Evolutionary conservation across 768 basidiomycete genomes (phyloP), one percentile per base, ranked within the genome.

Genomic region (Amanita muscaria): DNA sequence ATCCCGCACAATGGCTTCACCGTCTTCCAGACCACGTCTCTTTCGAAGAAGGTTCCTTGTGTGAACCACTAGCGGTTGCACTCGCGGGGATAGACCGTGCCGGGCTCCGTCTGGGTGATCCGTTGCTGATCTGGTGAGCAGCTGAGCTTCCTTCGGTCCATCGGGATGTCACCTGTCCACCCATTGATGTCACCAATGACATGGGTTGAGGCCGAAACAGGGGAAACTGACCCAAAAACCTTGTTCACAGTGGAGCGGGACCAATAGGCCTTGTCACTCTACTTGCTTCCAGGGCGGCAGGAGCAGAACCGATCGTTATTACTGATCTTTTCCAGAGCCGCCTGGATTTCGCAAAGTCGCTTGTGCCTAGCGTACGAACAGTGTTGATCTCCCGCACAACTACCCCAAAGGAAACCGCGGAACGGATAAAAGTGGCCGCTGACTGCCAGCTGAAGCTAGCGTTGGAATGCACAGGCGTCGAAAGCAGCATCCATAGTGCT

Each of bases 1-100:
- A 81, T 49, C 79, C 79, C 7, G 78, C 77, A 3, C 73, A 77
- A 49, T 83, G 74, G 80, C 68, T 81, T 14, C 81, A 83, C 55
- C 73, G 70, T 49, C 66, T 83, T 31, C 81, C 80, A 0, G 74
- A 75, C 29, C 62, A 68, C 19, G 69, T 82, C 3, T 74, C 77
- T 8, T 82, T 76, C 43, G 80, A 82, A 49, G 81, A 83, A 56
- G 81, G 81, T 10, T 67, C 81, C 0, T 65, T 83, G 23, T 81
- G 80, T 51, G 80, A 83, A 49, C 80, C 80, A 10, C 59, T 83
- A 22, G 73, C 79, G 3, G 80, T 83, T 16, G 80, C 79, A 5
- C 61, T 83, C 5, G 80, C 80, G 1, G 80, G 80, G 19, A 74
- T 83, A 23, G 80, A 82, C 42, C 76, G 81, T 27, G 67, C 80